Base-by-base conservation (phyloP, 2,329 filamentous ascomycete species). In the Verticillium zaregamsianum region DNA sequence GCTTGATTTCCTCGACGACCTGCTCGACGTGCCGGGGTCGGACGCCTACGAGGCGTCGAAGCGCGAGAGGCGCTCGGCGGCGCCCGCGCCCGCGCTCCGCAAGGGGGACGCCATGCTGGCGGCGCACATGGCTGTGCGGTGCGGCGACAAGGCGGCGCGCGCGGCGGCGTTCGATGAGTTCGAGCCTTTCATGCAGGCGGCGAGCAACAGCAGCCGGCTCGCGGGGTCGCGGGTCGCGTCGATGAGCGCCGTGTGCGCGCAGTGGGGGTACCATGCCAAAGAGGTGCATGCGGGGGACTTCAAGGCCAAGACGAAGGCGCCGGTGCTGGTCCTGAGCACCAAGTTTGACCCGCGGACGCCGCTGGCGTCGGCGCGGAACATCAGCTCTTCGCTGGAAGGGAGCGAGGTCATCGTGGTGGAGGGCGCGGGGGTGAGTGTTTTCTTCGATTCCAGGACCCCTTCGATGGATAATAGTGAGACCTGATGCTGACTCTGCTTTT, bases 331-430 rank as follows among this genome's bases (percentile, higher is more conserved):
- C 15, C 68, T 79, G 11, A 72, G 73, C 8, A 79, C 76, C 62
- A 73, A 70, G 0, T 68, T 68, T 32, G 78, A 80, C 59, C 71
- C 70, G 0, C 67, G 73, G n/a, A 78, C 75, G 2, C 76, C 78
- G 2, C 64, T 80, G 7, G 66, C 59, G 3, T 76, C 75, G 20
- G 77, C 76, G 0, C 67, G 65, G 55, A 77, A 77, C 54, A 67
- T 75, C 37, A 77, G 73, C 33, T 62, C 67, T 5, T 71, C 70
- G 1, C 74, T 79, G 35, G 65, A 75, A 31, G 73, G 72, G 1
- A 79, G 77, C 39, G 70, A 71, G 9, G 65, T 57, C 7, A 31
- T 57, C n/a, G n/a, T 14, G 31, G 31, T 57, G 15, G 31, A 35
- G 11, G 55, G 55, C 17, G 55, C 55, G 15, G 55, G 28, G 55